Evolutionary conservation across 1,284 basidiomycete species (phyloP).

Genomic region (Gomphus bonarii): DNA sequence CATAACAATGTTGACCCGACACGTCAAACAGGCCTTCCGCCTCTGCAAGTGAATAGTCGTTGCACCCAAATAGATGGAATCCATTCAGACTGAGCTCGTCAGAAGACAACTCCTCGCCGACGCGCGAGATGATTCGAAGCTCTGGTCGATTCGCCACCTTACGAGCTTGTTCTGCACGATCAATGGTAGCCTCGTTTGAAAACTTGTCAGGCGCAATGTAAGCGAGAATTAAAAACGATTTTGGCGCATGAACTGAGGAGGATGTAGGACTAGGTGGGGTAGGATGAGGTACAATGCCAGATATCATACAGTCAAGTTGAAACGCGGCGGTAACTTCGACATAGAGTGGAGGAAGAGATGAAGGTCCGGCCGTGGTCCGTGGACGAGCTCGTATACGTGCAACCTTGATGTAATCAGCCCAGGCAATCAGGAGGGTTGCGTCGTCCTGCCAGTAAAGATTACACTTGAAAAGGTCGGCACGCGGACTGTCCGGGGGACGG

Average conservation of each 20-base stretch:
- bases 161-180: slow-evolving; percentile 63
- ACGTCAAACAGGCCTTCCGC: slow-evolving; percentile 16
- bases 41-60: slow-evolving; percentile 76
- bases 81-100: slow-evolving; percentile 77
- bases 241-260: slow-evolving; percentile 27
- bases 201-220: slow-evolving; percentile 65
- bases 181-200: slow-evolving; percentile 52
- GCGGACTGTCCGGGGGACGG: slow-evolving; percentile 69
- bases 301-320: slow-evolving; percentile 92
- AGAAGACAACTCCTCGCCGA: slow-evolving; percentile 82
- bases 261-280: slow-evolving; percentile 23
- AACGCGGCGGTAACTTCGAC: slow-evolving; percentile 90
- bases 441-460: slow-evolving; percentile 89
- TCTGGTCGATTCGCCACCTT: slow-evolving; percentile 85
- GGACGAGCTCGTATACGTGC: slow-evolving; percentile 67
- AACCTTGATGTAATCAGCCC: slow-evolving; percentile 93
- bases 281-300: slow-evolving; percentile 79
- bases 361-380: slow-evolving; percentile 25
- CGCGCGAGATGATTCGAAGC: slow-evolving; percentile 80
- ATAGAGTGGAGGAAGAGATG: slow-evolving; percentile 40
- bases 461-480: slow-evolving; percentile 91
- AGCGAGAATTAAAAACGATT: slow-evolving; percentile 78
- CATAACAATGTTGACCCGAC: slow-evolving; percentile 39
- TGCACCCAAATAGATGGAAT: slow-evolving; percentile 82
- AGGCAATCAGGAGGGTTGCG: slow-evolving; percentile 81